Base-by-base conservation (phyloP, 306 rosid species). In the Sindora glabra region DNA sequence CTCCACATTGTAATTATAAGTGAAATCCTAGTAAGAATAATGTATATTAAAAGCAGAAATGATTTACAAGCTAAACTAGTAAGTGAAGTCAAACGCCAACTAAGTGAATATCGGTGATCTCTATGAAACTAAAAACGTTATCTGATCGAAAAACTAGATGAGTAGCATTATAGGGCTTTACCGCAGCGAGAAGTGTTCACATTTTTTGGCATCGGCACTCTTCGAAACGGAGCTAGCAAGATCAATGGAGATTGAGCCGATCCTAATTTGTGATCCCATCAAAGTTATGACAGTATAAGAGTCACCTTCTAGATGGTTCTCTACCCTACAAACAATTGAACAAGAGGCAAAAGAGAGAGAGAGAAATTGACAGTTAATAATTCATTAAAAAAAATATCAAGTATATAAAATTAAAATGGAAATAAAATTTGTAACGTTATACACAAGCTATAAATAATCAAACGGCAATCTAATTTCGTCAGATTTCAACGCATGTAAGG, bases 181-280 rank as follows among this genome's bases (percentile, higher is more conserved):
- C 99, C 99, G 95, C 50, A 92, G 89, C 1, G 95, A 81, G 72
- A 92, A 92, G 73, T 89, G 95, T 46, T 86, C 94, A 67, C 96
- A 88, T 70, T 80, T 84, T 27, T 68, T 85, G 13, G 52, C 80
- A 76, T 74, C 66, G 32, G 13, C 2, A 47, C 68, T 73, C 81
- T 84, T 78, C 49, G 48, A 80, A 62, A 54, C 56, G 17, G 80
- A 64, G 62, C 76, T 68, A 26, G 71, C 56, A 49, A 94, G 95
- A 75, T 94, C 97, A 48, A 94, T 86, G 25, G 80, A 82, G 79
- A 94, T 81, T 4, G 99, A 84, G 34, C 89, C 87, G 72, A 89
- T 82, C 76, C 86, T 78, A 62, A 86, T 71, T 49, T 71, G 77
- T 0, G 97, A 82, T 44, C 86, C 85, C 63, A 82, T 71, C 32